Evolutionary conservation across 805 yeast genomes (phyloP).

Genomic region (Kurtzmaniella fragi): DNA sequence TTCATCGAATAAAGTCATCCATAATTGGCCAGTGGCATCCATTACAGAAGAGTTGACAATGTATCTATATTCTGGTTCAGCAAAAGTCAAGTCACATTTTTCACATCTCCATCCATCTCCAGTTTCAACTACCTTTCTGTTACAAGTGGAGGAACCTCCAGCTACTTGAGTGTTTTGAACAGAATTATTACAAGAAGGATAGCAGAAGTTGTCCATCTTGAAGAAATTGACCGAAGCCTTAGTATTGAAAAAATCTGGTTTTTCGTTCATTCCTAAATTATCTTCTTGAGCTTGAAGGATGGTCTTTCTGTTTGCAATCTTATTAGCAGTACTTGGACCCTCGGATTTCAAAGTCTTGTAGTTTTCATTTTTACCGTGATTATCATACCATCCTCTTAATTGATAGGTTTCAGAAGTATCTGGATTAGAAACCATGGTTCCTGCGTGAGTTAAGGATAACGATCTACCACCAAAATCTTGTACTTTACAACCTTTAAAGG

Average conservation of each 20-base stretch:
- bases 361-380: conserved; percentile 58
- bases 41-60: conserved; percentile 70
- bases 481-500: conserved; percentile 85
- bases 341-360: conserved; percentile 63
- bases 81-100: conserved; percentile 69
- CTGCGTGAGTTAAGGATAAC: conserved; percentile 73
- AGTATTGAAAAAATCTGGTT: conserved; percentile 70
- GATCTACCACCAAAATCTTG: conserved; percentile 86
- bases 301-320: conserved; percentile 56
- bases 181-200: conserved; percentile 80
- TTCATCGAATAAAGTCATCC: conserved; percentile 85
- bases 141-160: conserved; percentile 46
- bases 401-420: conserved; percentile 84
- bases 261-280: conserved; percentile 68
- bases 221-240: conserved; percentile 72
- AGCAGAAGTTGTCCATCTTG: conserved; percentile 72
- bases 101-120: conserved; percentile 88
- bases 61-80: conserved; percentile 73
- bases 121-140: conserved; percentile 76
- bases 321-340: conserved; percentile 25
- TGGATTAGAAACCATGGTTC: conserved; percentile 75
- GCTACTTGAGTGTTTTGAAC: conserved; percentile 8
- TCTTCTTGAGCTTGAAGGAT: conserved; percentile 62
- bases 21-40: conserved; percentile 78
- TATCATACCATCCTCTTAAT: conserved; percentile 93